Evolutionary conservation across 2,329 filamentous ascomycete species (phyloP).

Genomic region (Fusarium ambrosium): DNA sequence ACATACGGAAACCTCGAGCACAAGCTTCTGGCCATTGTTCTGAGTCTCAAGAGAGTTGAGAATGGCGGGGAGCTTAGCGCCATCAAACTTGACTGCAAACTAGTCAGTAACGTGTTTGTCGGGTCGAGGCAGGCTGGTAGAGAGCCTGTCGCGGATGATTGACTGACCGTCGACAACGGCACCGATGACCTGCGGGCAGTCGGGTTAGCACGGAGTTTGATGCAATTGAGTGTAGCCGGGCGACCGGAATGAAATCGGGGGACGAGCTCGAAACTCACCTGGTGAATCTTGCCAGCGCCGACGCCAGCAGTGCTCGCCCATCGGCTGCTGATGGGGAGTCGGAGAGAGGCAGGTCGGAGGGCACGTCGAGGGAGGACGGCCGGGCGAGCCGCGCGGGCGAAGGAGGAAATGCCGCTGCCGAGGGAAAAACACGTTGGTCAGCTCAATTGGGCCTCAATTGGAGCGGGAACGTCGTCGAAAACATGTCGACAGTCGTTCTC

Average conservation of each 20-base stretch:
- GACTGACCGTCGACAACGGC: slow-evolving; percentile 96
- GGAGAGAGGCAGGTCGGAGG: slow-evolving; percentile 68
- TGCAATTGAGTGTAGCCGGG: slow-evolving; percentile 31
- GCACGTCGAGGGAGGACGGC: slow-evolving; percentile 69
- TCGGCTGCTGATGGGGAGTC: slow-evolving; percentile 68
- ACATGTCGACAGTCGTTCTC: slow-evolving; percentile 47
- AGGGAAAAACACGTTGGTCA: slow-evolving; percentile 49
- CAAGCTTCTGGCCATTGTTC: slow-evolving; percentile 94
- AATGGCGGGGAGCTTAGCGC: slow-evolving; percentile 93
- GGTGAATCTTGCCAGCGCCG: slow-evolving; percentile 77
- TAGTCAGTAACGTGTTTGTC: slow-evolving; percentile 43
- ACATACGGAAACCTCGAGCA: slow-evolving; percentile 95
- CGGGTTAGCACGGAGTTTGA: slow-evolving; percentile 39
- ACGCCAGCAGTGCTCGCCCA: slow-evolving; percentile 71
- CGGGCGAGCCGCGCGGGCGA: slow-evolving; percentile 73
- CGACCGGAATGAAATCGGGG: slow-evolving; percentile 43
- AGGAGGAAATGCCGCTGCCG: slow-evolving; percentile 75
- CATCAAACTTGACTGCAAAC: slow-evolving; percentile 92
- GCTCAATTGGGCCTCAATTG: slow-evolving; percentile 67
- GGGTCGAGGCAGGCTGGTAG: slow-evolving; percentile 14
- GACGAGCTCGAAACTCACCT: slow-evolving; percentile 61
- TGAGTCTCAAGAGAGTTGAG: slow-evolving; percentile 94
- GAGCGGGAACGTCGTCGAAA: slow-evolving; percentile 36
- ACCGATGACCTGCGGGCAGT: slow-evolving; percentile 86
- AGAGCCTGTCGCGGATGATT: slow-evolving; percentile 38